These are phyloP conservation scores for Candida nanaspora DNA, from an alignment of 805 yeast genomes.

Conservation along the genomic window DNA sequence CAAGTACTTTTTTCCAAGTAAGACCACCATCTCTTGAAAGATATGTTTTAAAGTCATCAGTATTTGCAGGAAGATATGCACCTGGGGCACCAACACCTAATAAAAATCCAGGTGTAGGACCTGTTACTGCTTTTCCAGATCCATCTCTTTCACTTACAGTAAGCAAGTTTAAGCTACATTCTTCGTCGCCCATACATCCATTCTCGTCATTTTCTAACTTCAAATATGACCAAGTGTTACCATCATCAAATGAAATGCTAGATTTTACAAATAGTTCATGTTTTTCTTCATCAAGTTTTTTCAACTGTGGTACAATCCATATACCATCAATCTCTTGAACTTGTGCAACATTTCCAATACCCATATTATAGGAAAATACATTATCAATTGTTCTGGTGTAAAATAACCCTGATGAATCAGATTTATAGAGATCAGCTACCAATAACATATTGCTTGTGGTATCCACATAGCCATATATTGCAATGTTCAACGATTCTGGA, in stretches of 20 bases:
- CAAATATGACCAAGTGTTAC: conserved; percentile 45
- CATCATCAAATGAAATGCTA: conserved; percentile 44
- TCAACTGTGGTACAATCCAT: conserved; percentile 37
- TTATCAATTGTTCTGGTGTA: conserved; percentile 38
- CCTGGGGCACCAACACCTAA: conserved; percentile 84
- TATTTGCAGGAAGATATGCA: conserved; percentile 30
- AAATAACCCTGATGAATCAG: conserved; percentile 52
- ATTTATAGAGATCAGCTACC: conserved; percentile 34
- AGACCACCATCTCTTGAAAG: conserved; percentile 72
- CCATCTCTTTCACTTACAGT: conserved; percentile 30
- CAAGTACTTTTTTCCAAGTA: conserved; percentile 55
- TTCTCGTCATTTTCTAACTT: conserved; percentile 35
- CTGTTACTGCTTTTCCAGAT: conserved; percentile 34
- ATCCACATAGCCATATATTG: conserved; percentile 22
- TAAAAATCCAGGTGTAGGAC: conserved; percentile 49
- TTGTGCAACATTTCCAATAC: conserved; percentile 34
- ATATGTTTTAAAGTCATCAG: conserved; percentile 33
- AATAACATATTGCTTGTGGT: conserved; percentile 6
- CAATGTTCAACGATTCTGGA: conserved; percentile 32
- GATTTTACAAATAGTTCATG: conserved; percentile 24
- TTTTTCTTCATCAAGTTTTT: conserved; percentile 15
- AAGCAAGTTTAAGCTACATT: conserved; percentile 41
- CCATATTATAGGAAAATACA: conserved; percentile 29
- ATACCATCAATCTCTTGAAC: conserved; percentile 54
- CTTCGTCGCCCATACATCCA: conserved; percentile 33